Evolutionary conservation across 306 rosid genomes (phyloP).

Genomic region (Argentina anserina): DNA sequence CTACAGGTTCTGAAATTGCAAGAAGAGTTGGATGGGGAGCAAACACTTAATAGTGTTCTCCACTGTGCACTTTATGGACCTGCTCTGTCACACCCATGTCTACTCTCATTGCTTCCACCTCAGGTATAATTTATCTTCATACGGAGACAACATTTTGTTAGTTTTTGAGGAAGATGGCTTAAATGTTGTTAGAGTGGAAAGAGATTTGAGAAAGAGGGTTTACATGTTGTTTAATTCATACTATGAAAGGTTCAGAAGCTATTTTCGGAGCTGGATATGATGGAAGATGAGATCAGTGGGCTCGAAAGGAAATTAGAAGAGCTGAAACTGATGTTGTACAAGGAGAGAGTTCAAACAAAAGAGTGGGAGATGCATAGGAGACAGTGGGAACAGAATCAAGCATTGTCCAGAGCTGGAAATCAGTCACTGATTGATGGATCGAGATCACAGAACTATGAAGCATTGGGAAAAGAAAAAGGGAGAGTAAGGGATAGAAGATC

Average conservation of each 20-base stretch:
- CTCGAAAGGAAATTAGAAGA: constrained; percentile 73
- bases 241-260: constrained; percentile 55
- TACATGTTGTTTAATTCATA: neutral
- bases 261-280: constrained; percentile 58
- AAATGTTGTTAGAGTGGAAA: neutral
- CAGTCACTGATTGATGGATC: constrained; percentile 33
- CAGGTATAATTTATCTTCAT: constrained; percentile 31
- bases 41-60: constrained; percentile 50
- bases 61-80: constrained; percentile 63
- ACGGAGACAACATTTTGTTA: too few species aligned
- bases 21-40: constrained; percentile 58
- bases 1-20: constrained; percentile 60
- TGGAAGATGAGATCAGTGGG: constrained; percentile 64
- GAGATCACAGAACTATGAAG: constrained; percentile 47
- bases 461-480: constrained; percentile 27
- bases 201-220: neutral
- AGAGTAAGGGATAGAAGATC: constrained; percentile 33
- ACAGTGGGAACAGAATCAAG: constrained; percentile 30
- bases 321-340: constrained; percentile 44
- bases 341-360: constrained; percentile 46
- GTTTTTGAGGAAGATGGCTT: neutral
- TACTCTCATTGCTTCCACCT: constrained; percentile 51
- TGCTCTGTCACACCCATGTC: constrained; percentile 44
- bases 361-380: constrained; percentile 46
- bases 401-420: constrained; percentile 28